Evolutionary conservation across 306 rosid genomes (phyloP).

Genomic region (Ochetophila trinervis): DNA sequence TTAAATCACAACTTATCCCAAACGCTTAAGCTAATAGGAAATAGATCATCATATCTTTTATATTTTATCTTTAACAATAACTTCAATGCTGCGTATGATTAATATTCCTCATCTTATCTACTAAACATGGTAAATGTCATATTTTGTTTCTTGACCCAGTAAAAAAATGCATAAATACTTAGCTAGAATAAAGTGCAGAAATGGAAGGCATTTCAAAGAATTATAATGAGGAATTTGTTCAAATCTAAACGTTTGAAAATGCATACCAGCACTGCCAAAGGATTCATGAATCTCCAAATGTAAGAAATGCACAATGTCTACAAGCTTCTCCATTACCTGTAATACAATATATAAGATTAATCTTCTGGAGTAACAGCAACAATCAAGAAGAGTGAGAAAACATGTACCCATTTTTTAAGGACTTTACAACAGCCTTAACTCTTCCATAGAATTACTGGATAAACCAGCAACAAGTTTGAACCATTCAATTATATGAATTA

Average conservation of each 20-base stretch:
- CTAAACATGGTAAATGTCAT: too few relatives aligned
- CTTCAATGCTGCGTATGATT: too few relatives aligned
- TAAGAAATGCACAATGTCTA: conserved; percentile 73
- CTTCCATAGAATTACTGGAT: conserved; percentile 5
- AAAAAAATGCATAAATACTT: too few relatives aligned
- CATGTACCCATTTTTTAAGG: neutral
- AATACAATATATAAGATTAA: conserved; percentile 14
- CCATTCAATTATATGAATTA: conserved; percentile 7
- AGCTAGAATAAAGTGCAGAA: neutral
- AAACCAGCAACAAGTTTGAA: neutral
- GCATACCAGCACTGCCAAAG: conserved; percentile 88
- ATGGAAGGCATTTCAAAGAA: conserved; percentile 6
- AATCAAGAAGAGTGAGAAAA: conserved; percentile 8
- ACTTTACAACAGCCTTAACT: neutral
- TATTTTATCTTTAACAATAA: too few relatives aligned
- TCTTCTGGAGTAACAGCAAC: conserved; percentile 8
- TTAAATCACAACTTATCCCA: too few relatives aligned
- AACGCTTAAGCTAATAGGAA: too few relatives aligned
- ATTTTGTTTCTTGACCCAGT: too few relatives aligned
- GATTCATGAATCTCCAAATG: conserved; percentile 91
- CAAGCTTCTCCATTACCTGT: conserved; percentile 97
- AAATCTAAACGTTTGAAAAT: conserved; percentile 25
- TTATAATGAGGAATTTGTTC: conserved; percentile 21
- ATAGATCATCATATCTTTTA: too few relatives aligned
- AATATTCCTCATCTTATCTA: too few relatives aligned